Evolutionary conservation across 2,329 filamentous ascomycete species (phyloP), one percentile per base, ranked within the genome.

Genomic region (Rhynchosporium agropyri): DNA sequence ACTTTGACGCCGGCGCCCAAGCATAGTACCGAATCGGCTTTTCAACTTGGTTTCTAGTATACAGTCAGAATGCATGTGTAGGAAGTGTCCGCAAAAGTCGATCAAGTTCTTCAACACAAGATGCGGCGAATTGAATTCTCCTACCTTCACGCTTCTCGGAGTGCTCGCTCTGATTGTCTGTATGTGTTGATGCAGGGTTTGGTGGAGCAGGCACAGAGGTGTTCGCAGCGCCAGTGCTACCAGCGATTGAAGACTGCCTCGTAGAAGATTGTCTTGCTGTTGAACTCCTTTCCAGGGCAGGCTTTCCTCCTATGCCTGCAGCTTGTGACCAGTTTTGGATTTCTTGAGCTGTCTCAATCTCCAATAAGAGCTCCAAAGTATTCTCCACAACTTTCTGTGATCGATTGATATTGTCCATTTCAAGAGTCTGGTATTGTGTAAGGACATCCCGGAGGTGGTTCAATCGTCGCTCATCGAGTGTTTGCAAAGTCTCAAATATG

Each of bases 401-500:
- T 62, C 89, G 85, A 75, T 96, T 90, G 15, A 94, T 87, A 69
- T 91, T 87, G 74, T 99, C 95, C 33, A 91, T 85, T 75, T 98
- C 94, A 74, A 96, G 89, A 0, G 95, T 99, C 76, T 96, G 89
- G 71, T 94, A 90, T 73, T 97, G 93, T 0, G 95, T 98, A 64
- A 99, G 83, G 46, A 91, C 85, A 76, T 98, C 94, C 65, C 94
- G 89, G 63, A 99, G 81, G 73, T 96, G 89, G 76, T 97, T 97
- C 69, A 96, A 81, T 61, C 95, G 87, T 70, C 85, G 88, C 79
- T 99, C 95, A 74, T 99, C 95, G 38, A 96, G 80, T 5, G 91
- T 89, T 75, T 99, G 95, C 31, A 99, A 84, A 65, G 89, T 90
- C 77, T 99, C 95, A 73, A 96, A 97, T 65, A 97, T 89, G 76